A percentile compares a stretch with the other conserved stretches of the same genome.
Conservation (phyloP, 371 early-diverging fungal species). For the Encephalitozoon cuniculi region DNA sequence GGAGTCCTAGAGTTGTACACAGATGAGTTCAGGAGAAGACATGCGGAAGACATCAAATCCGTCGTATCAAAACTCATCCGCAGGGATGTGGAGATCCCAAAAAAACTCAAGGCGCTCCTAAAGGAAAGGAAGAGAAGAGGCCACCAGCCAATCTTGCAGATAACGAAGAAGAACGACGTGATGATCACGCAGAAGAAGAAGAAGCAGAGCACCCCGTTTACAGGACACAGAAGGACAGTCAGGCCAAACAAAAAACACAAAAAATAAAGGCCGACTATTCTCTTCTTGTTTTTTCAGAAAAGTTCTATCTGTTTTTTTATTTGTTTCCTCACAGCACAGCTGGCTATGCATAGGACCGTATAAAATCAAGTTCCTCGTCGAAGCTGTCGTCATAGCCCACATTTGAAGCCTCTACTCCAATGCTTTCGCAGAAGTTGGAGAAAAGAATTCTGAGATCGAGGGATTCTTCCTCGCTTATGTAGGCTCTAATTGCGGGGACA, state of each 20-base stretch:
- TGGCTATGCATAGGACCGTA: not conserved
- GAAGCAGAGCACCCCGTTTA: not conserved
- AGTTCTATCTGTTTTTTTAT: not conserved
- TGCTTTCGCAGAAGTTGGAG: conserved; percentile 23
- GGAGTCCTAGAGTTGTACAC: conserved; percentile 16
- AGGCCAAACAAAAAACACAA: not conserved
- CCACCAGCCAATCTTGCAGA: not conserved
- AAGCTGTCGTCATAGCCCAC: conserved; percentile 10
- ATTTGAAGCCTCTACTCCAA: not conserved
- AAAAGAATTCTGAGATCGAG: conserved; percentile 1
- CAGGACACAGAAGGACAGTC: not conserved
- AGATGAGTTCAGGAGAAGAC: conserved; percentile 16
- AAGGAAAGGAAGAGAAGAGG: not conserved
- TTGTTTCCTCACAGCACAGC: not conserved
- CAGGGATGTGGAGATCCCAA: not conserved
- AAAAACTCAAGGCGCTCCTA: not conserved
- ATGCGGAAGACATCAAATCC: conserved; percentile 12
- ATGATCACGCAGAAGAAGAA: not conserved
- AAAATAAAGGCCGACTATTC: not conserved
- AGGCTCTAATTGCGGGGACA: not conserved
- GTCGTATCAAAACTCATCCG: not conserved
- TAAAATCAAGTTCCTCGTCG: conserved; percentile 10
- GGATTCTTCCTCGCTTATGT: not conserved
- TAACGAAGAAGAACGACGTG: conserved; percentile 8
- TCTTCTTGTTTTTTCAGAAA: not conserved